Percentiles rank a stretch among this genome's conserved stretches.
Evolutionary conservation across 2,329 filamentous ascomycete species (phyloP).

Genomic region (Elsinoe necatrix): DNA sequence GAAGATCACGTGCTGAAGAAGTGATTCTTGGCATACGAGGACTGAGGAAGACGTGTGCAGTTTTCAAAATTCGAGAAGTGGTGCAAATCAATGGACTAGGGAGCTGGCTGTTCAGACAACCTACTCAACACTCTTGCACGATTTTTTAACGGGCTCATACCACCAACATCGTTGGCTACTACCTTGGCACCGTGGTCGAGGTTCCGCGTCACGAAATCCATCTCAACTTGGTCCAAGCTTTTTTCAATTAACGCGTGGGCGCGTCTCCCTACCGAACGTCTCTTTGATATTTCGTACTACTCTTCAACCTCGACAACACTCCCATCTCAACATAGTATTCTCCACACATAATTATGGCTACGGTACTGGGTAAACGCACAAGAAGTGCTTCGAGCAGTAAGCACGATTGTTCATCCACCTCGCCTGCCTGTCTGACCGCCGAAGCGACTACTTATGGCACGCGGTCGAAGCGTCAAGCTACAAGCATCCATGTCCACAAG

Average conservation of each 20-base stretch:
- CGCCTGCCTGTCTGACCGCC: conserved; percentile 19
- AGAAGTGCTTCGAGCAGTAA: conserved; percentile 24
- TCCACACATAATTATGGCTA: conserved; percentile 26
- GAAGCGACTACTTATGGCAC: background rate
- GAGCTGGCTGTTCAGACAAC: no score
- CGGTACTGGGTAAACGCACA: conserved; percentile 42
- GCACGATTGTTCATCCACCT: conserved; percentile 30
- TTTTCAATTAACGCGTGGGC: background rate
- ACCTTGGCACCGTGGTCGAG: background rate
- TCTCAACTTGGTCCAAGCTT: conserved; percentile 8
- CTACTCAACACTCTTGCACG: no score
- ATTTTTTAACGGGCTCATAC: background rate
- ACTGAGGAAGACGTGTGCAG: no score
- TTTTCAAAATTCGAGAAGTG: no score
- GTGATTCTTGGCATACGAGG: background rate
- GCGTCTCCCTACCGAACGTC: background rate
- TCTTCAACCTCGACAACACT: background rate
- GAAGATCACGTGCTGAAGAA: background rate
- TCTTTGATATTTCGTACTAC: conserved; percentile 9
- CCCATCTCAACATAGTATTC: conserved; percentile 13
- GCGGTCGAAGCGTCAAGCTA: conserved; percentile 36
- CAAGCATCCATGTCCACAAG: conserved; percentile 42
- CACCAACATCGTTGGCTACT: background rate
- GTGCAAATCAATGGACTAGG: no score
- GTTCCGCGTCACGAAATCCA: background rate